Conservation (phyloP, 2,329 filamentous ascomycete genomes). For the Fusarium udum region DNA sequence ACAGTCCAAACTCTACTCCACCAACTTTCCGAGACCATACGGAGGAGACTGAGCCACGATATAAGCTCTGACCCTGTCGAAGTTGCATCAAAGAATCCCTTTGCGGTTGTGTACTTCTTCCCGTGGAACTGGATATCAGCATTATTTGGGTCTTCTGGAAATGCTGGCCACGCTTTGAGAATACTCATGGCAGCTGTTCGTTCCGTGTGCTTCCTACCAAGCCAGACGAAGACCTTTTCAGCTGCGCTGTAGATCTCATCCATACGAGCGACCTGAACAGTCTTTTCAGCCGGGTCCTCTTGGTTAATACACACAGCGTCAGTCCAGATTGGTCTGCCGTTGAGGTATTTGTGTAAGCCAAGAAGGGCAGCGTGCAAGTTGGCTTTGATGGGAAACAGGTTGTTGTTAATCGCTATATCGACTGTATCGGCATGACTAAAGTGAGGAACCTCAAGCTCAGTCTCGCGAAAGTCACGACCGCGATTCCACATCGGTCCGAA, state of each 20-base stretch:
- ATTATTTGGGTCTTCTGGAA: conserved; percentile 1
- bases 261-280: conserved; percentile 3
- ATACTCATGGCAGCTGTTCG: conserved; percentile 2
- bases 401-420: not conserved
- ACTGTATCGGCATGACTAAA: conserved; percentile 2
- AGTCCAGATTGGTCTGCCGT: conserved; percentile 6
- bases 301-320: conserved; percentile 19
- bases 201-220: not conserved
- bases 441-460: conserved; percentile 13
- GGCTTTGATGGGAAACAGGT: not conserved
- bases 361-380: conserved; percentile 14
- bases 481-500: conserved; percentile 16
- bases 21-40: conserved; percentile 12
- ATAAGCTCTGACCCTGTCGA: conserved; percentile 3
- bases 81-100: conserved; percentile 8
- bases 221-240: conserved; percentile 11
- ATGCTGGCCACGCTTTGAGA: conserved; percentile 2
- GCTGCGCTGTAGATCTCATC: conserved; percentile 14
- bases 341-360: not conserved
- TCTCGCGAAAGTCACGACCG: conserved; percentile 8
- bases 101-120: conserved; percentile 12
- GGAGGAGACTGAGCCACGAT: conserved; percentile 3
- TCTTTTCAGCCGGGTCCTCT: not conserved
- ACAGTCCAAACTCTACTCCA: conserved; percentile 27
- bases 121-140: conserved; percentile 4